Conservation (phyloP, 1,284 basidiomycete genomes). For the Apiotrichum sp. region DNA sequence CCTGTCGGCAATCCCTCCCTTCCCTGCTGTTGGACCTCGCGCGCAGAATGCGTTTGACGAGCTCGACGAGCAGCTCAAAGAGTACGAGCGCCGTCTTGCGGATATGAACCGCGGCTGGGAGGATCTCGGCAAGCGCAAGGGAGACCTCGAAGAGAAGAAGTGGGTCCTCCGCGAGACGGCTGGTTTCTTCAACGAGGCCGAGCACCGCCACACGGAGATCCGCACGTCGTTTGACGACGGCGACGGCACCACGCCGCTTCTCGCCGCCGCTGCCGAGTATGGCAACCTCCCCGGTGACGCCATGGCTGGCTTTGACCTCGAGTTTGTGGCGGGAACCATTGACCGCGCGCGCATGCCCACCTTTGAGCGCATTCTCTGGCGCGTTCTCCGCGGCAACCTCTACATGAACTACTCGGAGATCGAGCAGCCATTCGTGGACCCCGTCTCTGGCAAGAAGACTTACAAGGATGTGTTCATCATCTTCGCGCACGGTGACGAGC, state of each 20-base stretch:
- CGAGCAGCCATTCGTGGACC: constrained; percentile 83
- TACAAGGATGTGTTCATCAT: constrained; percentile 99
- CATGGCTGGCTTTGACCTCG: constrained; percentile 62
- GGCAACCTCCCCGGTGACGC: constrained; percentile 54
- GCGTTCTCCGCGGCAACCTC: constrained; percentile 92
- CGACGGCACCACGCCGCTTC: constrained; percentile 73
- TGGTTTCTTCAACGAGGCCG: constrained; percentile 91
- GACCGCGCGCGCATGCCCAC: constrained; percentile 86
- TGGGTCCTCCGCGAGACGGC: constrained; percentile 93
- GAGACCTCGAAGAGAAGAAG: constrained; percentile 84
- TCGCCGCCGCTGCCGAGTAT: constrained; percentile 75
- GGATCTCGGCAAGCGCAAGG: constrained; percentile 75
- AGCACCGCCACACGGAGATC: constrained; percentile 69
- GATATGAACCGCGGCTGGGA: constrained; percentile 96
- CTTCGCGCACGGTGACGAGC: constrained; percentile 90
- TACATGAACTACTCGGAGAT: constrained; percentile 99
- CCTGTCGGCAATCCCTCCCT: constrained; percentile 70
- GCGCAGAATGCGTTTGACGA: constrained; percentile 92
- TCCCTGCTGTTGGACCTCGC: constrained; percentile 79
- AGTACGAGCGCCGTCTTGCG: constrained; percentile 76
- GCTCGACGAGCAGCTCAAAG: constrained; percentile 76
- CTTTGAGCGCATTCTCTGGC: constrained; percentile 97
- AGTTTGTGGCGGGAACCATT: constrained; percentile 96
- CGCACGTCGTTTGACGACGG: constrained; percentile 83
- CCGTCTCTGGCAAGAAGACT: constrained; percentile 69